These are phyloP conservation scores for Austroboletus eburneus DNA, from an alignment of 768 basidiomycete genomes.

Conservation along the genomic window DNA sequence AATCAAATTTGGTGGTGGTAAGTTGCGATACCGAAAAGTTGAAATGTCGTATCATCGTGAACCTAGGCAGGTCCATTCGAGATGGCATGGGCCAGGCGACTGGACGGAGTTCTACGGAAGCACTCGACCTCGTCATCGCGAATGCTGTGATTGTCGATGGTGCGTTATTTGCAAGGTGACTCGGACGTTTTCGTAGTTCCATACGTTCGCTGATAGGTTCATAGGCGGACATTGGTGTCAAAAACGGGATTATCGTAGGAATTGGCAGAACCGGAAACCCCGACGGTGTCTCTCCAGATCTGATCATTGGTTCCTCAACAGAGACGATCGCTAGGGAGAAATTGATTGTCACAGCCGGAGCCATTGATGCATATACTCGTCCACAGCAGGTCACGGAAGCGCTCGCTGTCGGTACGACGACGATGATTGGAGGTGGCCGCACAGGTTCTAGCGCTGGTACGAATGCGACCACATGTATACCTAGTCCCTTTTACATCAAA, in stretches of 20 bases:
- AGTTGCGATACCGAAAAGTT: constrained; percentile 7
- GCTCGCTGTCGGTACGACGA: constrained; percentile 79
- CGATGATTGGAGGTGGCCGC: constrained; percentile 93
- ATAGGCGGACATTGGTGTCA: constrained; percentile 94
- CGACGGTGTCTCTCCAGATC: constrained; percentile 66
- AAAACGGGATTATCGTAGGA: constrained; percentile 72
- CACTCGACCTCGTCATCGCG: constrained; percentile 90
- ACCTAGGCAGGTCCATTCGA: constrained; percentile 80
- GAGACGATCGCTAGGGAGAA: constrained; percentile 97
- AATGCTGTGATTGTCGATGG: constrained; percentile 93
- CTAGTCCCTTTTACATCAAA: constrained; percentile 83
- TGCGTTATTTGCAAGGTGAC: constrained; percentile 88
- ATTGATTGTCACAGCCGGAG: constrained; percentile 89
- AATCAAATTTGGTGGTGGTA: constrained; percentile 96
- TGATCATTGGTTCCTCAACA: constrained; percentile 86
- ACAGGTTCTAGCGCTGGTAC: constrained; percentile 91
- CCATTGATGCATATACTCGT: constrained; percentile 90
- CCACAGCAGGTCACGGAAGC: constrained; percentile 90
- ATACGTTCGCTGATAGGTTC: constrained; percentile 1
- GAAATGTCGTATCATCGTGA: neutral
- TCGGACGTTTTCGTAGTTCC: neutral
- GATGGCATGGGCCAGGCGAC: constrained; percentile 97
- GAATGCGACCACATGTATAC: constrained; percentile 89
- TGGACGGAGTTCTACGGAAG: constrained; percentile 57
- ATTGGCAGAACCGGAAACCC: constrained; percentile 99